A percentile compares a stretch with the other conserved stretches of the same genome.
Conservation (phyloP, 179 eudicot species). For the Silene coronaria region DNA sequence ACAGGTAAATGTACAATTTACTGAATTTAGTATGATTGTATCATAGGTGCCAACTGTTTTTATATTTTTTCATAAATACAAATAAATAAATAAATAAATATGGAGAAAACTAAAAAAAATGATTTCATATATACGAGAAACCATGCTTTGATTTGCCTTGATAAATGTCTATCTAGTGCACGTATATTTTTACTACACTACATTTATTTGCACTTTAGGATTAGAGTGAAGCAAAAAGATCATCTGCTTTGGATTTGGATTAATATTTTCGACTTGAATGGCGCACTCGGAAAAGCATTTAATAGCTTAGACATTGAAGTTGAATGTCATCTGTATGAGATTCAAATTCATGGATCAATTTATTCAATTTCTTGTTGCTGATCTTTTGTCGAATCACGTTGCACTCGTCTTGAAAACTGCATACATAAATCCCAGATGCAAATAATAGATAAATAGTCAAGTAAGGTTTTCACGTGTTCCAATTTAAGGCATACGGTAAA, state of each 20-base stretch:
- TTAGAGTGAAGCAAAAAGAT: background rate
- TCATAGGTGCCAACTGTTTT: too few species aligned
- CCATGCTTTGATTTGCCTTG: too few species aligned
- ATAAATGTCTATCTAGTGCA: too few species aligned
- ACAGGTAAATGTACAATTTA: too few species aligned
- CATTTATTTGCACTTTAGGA: background rate
- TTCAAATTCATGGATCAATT: conserved; percentile 42
- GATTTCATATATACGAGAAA: too few species aligned
- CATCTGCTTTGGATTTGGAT: background rate
- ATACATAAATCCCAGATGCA: conserved; percentile 3
- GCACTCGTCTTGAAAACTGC: conserved; percentile 32
- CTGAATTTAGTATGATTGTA: too few species aligned
- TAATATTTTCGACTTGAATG: background rate
- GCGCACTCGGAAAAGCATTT: background rate
- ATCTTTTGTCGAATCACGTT: conserved; percentile 39
- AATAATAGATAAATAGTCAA: background rate
- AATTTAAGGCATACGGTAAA: background rate
- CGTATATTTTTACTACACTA: background rate
- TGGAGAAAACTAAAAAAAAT: too few species aligned
- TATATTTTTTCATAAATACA: too few species aligned
- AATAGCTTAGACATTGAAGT: conserved; percentile 2
- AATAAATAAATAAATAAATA: too few species aligned
- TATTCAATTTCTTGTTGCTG: conserved; percentile 57
- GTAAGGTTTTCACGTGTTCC: background rate
- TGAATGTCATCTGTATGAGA: conserved; percentile 20